Evolutionary conservation across 2,329 filamentous ascomycete genomes (phyloP), one percentile per base, ranked within the genome.

Genomic region (Aspergillus brunneoviolaceus): DNA sequence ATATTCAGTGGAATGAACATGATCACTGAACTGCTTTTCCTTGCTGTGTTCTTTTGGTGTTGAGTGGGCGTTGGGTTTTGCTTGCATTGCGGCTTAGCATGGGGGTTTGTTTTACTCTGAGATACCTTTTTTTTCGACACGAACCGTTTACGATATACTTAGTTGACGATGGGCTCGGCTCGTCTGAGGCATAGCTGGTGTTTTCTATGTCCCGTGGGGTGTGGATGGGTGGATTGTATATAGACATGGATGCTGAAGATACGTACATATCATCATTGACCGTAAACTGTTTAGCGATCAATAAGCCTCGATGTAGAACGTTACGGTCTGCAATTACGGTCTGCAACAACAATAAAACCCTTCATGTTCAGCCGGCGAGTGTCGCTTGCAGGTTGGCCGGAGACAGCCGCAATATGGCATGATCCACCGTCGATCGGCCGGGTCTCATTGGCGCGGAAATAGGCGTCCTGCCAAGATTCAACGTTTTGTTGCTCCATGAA

Each of bases 1-100:
- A 87, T 68, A 80, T 80, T 29, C 71, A 79, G 49, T 66, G 77
- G 23, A 75, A 65, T 35, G 69, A 72, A 11, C 69, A 73, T 55
- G 63, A 57, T 9, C 71, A 73, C 55, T 73, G 49, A 35, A 29
- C 23, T 14, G 11, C 33, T 35, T 35, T 35, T 12, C 12, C 29
- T 5, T n/a, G 21, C 48, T 60, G 7, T 48, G 25, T 25, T 29
- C 12, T 39, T 12, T 27, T 11, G 4, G 14, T 35, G 2, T 10
- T 39, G 12, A 2, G 2, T 52, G 27, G 27, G 42, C 39, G n/a
- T 31, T 27, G 21, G 54, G 31, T 51, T 27, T 16, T 12, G 33
- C 33, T 4, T 35, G 11, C 5, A 3, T 16, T 12, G 33, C 33
- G 27, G 7, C 10, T 35, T 35, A 35, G 33, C 33, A 35, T 16